These are phyloP conservation scores for Trypethelium eluteriae DNA, from an alignment of 495 filamentous ascomycete genomes.

Conservation along the genomic window DNA sequence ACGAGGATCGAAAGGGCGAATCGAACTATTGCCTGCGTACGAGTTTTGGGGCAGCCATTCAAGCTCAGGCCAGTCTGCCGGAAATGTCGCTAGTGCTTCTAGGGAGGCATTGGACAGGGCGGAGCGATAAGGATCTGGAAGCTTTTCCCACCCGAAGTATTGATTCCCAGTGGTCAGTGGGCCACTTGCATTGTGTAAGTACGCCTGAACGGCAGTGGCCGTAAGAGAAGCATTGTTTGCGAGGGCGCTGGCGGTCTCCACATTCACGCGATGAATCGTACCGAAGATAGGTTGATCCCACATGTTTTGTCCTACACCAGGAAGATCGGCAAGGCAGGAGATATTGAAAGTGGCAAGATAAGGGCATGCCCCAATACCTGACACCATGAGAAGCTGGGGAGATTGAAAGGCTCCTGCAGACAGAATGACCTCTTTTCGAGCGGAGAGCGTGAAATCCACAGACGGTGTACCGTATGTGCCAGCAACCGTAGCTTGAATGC, in stretches of 20 bases:
- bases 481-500: constrained; percentile 40
- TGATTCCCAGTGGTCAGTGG: constrained; percentile 15
- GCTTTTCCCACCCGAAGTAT: constrained; percentile 26
- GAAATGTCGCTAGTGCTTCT: constrained; percentile 36
- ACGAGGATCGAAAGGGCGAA: neutral
- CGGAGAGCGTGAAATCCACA: constrained; percentile 37
- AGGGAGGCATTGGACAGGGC: constrained; percentile 19
- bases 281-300: constrained; percentile 27
- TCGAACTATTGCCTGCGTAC: constrained; percentile 23
- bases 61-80: constrained; percentile 52
- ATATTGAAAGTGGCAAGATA: constrained; percentile 20
- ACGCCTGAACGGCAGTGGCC: neutral
- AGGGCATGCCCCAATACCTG: constrained; percentile 25
- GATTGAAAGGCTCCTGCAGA: constrained; percentile 41
- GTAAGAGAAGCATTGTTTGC: constrained; percentile 2
- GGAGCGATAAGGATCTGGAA: constrained; percentile 18
- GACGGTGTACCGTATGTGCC: constrained; percentile 17
- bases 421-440: constrained; percentile 50
- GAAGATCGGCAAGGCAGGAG: constrained; percentile 15
- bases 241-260: constrained; percentile 9
- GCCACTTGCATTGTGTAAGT: constrained; percentile 9
- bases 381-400: constrained; percentile 28
- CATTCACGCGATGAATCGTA: constrained; percentile 18
- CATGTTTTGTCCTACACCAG: constrained; percentile 31
- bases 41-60: constrained; percentile 39